Percentiles rank a stretch among this genome's conserved stretches.
Evolutionary conservation across 2,329 filamentous ascomycete genomes (phyloP).

Genomic region (Sphaerulina musiva): DNA sequence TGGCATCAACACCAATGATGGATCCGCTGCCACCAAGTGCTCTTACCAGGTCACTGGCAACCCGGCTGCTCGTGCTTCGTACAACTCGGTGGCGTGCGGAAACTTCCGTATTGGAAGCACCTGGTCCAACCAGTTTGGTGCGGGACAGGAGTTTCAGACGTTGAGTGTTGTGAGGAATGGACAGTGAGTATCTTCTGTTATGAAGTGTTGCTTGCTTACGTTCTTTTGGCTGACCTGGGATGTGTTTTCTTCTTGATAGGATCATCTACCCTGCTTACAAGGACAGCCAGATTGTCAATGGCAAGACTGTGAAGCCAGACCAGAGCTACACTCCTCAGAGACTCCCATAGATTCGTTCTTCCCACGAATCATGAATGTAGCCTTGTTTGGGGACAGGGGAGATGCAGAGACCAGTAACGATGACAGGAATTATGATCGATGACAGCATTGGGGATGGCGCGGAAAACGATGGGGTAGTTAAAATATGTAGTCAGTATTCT

Average conservation of each 20-base stretch:
- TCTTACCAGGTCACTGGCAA: constrained; percentile 17
- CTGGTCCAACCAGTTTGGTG: constrained; percentile 21
- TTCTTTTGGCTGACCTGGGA: not conserved
- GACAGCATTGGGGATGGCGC: not conserved
- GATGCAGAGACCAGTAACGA: not conserved
- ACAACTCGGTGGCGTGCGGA: constrained; percentile 19
- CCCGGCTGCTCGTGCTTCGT: constrained; percentile 15
- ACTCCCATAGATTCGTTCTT: constrained; percentile 14
- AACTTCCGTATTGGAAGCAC: constrained; percentile 16
- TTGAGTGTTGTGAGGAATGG: constrained; percentile 16
- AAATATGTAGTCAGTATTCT: too few species aligned
- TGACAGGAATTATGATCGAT: not conserved
- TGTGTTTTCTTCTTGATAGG: not conserved
- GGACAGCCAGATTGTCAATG: constrained; percentile 16
- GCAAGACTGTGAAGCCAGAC: constrained; percentile 20
- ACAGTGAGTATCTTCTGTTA: not conserved
- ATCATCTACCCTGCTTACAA: constrained; percentile 22
- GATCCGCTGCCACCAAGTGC: constrained; percentile 12
- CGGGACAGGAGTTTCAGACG: constrained; percentile 19
- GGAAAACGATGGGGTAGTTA: not conserved
- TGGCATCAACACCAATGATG: constrained; percentile 21
- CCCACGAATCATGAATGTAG: too few species aligned
- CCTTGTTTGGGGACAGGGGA: not conserved
- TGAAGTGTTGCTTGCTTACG: not conserved
- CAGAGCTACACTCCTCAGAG: constrained; percentile 24